These are phyloP conservation scores for Chytriomyces confervae DNA, from an alignment of 192 early-diverging fungal species.

Conservation along the genomic window DNA sequence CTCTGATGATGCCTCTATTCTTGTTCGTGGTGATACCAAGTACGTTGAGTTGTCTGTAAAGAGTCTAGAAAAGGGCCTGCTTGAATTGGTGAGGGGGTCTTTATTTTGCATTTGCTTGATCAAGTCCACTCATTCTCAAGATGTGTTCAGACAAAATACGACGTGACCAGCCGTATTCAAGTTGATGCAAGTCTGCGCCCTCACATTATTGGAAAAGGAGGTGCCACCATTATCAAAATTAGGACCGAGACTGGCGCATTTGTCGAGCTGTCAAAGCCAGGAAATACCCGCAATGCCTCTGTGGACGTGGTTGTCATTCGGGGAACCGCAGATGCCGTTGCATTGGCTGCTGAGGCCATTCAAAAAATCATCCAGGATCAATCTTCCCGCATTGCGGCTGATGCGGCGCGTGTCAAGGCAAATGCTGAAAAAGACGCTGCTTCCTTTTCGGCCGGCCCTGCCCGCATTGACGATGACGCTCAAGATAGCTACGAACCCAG, in stretches of 20 bases:
- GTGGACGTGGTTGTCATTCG: constrained; percentile 44
- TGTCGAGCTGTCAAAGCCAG: constrained; percentile 57
- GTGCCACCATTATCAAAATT: constrained; percentile 72
- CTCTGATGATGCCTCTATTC: constrained; percentile 27
- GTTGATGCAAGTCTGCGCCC: constrained; percentile 50
- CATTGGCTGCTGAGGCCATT: constrained; percentile 33
- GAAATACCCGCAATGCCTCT: constrained; percentile 5
- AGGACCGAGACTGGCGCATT: constrained; percentile 68
- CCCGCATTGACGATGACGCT: constrained; percentile 44
- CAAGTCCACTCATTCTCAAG: not conserved
- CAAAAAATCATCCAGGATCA: constrained; percentile 44
- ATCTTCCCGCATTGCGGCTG: constrained; percentile 20
- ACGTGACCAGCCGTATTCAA: constrained; percentile 42
- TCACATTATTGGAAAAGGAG: constrained; percentile 78
- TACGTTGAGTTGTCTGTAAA: constrained; percentile 33
- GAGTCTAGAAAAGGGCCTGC: constrained; percentile 27
- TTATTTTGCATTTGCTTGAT: not conserved
- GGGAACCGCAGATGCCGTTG: constrained; percentile 40
- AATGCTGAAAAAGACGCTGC: not conserved
- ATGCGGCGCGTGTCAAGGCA: constrained; percentile 34
- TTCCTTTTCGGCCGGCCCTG: constrained; percentile 21
- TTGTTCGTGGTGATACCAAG: constrained; percentile 48
- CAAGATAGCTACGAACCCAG: constrained; percentile 4
- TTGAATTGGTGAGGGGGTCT: constrained; percentile 37
- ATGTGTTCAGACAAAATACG: constrained; percentile 59